Conservation (phyloP, 768 basidiomycete genomes). For the Pilatotrama ljubarskyi region DNA sequence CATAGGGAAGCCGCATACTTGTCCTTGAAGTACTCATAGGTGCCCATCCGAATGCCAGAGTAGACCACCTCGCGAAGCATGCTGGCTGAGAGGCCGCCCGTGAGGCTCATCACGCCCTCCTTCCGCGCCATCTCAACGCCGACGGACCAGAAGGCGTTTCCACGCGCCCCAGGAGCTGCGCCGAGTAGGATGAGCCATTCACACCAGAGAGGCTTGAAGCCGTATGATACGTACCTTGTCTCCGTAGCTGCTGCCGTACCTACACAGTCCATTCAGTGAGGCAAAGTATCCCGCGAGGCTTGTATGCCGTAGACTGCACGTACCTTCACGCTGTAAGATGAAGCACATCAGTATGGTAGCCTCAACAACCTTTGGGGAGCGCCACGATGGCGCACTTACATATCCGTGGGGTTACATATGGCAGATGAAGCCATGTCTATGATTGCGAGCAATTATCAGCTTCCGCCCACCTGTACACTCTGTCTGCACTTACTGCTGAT, state of each 20-base stretch:
- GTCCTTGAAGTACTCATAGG: constrained; percentile 42
- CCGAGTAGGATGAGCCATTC: not conserved
- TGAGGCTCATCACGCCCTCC: constrained; percentile 34
- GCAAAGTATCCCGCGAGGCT: not conserved
- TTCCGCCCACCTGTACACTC: not conserved
- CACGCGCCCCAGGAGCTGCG: constrained; percentile 30
- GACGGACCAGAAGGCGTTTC: constrained; percentile 36
- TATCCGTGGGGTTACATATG: constrained; percentile 38
- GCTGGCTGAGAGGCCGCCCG: constrained; percentile 36
- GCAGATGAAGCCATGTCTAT: constrained; percentile 38
- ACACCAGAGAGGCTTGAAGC: too few species aligned
- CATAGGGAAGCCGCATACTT: constrained; percentile 22
- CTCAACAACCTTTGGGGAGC: not conserved
- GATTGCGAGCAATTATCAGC: not conserved
- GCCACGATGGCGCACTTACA: constrained; percentile 25
- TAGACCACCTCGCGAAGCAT: constrained; percentile 39
- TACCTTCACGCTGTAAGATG: constrained; percentile 31
- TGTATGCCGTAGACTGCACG: not conserved
- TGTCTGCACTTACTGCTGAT: constrained; percentile 29
- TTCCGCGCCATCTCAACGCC: constrained; percentile 35
- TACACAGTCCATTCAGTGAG: constrained; percentile 5
- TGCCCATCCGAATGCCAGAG: constrained; percentile 36
- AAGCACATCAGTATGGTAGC: too few species aligned
- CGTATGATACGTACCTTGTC: constrained; percentile 26
- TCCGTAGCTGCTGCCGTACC: constrained; percentile 37